Evolutionary conservation across 106 monocot genomes (phyloP).

Genomic region (Alisma plantagoaquatica): DNA sequence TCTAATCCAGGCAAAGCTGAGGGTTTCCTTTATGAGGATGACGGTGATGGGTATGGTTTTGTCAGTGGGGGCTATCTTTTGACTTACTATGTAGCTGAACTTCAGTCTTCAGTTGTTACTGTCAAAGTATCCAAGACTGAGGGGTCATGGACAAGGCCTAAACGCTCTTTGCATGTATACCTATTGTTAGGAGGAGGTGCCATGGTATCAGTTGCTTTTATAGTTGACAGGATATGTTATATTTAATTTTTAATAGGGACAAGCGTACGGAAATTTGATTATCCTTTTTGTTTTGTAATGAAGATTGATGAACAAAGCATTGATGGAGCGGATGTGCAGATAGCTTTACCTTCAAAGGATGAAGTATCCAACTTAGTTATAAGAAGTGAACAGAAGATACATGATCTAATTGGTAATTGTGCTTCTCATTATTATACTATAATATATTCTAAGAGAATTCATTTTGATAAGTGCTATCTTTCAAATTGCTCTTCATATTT

Average conservation of each 20-base stretch:
- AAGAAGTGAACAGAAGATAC: constrained; percentile 48
- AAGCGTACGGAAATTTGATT: no score
- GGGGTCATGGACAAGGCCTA: constrained; percentile 70
- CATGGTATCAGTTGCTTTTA: no score
- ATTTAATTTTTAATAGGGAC: no score
- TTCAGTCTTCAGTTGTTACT: constrained; percentile 52
- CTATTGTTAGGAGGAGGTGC: constrained; percentile 75
- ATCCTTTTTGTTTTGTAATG: constrained; percentile 14
- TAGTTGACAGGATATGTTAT: no score
- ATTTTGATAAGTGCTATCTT: no score
- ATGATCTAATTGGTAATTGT: constrained; percentile 32
- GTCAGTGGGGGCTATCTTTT: constrained; percentile 55
- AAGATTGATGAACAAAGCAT: constrained; percentile 52
- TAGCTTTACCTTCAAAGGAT: constrained; percentile 54
- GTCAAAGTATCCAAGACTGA: constrained; percentile 66
- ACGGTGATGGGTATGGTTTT: constrained; percentile 86
- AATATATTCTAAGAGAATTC: no score
- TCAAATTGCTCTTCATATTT: no score
- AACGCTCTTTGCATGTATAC: constrained; percentile 49
- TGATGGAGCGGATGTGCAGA: constrained; percentile 74
- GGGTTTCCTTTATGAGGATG: constrained; percentile 84
- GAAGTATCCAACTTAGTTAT: constrained; percentile 49
- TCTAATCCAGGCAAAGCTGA: constrained; percentile 87
- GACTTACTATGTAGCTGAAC: constrained; percentile 75
- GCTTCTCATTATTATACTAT: background rate